A percentile compares a stretch with the other conserved stretches of the same genome.
phyloP scores from a whole-genome alignment of 148 eudicot species.

The Heliamphora exappendiculata region DNA sequence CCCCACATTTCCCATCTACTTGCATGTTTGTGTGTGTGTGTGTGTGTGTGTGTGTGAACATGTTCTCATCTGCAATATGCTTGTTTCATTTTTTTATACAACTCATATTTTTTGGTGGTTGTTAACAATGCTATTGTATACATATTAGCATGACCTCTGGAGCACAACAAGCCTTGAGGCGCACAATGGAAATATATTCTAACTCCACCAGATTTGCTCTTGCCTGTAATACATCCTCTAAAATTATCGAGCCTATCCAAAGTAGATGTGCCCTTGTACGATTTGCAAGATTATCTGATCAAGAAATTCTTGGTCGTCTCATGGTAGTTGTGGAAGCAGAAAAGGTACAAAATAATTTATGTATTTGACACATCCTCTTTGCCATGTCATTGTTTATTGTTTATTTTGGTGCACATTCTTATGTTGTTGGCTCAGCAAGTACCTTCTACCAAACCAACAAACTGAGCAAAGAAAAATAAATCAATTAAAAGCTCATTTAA shows the following conservation, averaged over 20 bases:
- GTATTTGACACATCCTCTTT: neutral
- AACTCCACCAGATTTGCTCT: conserved; percentile 95
- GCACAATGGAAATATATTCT: conserved; percentile 97
- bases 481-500: neutral
- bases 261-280: conserved; percentile 99
- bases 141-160: conserved; percentile 89
- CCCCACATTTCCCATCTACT: no score
- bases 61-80: no score
- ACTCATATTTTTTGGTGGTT: conserved; percentile 7
- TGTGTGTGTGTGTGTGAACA: no score
- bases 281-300: conserved; percentile 85
- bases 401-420: neutral
- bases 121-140: conserved; percentile 2
- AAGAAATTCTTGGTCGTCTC: conserved; percentile 95
- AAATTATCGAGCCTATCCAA: conserved; percentile 94
- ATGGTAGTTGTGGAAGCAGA: conserved; percentile 84
- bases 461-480: neutral
- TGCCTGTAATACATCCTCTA: conserved; percentile 91
- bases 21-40: no score
- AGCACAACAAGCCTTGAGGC: conserved; percentile 94
- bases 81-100: neutral
- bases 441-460: neutral
- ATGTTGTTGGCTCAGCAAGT: neutral
- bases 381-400: neutral
- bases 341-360: conserved; percentile 37